Percentiles rank a stretch among this genome's conserved stretches.
Evolutionary conservation across 1,139 yeast species (phyloP).

Genomic region (Debaryomyces psychrophilus): DNA sequence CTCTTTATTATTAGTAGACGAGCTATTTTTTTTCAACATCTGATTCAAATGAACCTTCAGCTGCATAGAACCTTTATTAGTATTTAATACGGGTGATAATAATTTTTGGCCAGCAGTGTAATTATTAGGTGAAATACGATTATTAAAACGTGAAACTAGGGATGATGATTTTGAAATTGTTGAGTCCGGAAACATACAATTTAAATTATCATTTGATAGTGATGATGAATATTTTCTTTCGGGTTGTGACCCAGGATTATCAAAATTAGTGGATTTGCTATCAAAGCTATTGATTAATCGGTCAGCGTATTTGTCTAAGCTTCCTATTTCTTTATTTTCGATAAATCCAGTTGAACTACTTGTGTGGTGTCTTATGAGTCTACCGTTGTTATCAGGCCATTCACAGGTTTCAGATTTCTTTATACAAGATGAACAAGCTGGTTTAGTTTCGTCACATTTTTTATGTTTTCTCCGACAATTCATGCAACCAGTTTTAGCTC

Average conservation of each 20-base stretch:
- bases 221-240: neutral
- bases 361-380: slow-evolving; percentile 1
- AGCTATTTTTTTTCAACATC: neutral
- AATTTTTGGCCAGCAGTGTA: neutral
- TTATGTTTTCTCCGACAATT: slow-evolving; percentile 47
- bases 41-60: neutral
- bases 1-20: neutral
- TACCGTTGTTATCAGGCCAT: slow-evolving; percentile 32
- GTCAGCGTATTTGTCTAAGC: neutral
- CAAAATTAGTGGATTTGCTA: neutral
- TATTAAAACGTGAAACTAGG: neutral
- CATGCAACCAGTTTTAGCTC: slow-evolving; percentile 49
- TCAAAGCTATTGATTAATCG: neutral
- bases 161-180: neutral
- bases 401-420: slow-evolving; percentile 34
- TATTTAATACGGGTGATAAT: neutral
- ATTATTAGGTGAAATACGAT: neutral
- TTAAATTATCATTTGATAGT: neutral
- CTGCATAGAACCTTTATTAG: neutral
- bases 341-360: neutral
- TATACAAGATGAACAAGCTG: slow-evolving; percentile 40
- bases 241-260: neutral
- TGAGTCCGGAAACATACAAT: neutral
- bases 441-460: slow-evolving; percentile 48
- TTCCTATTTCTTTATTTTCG: neutral